A percentile compares a stretch with the other conserved stretches of the same genome.
These are phyloP conservation scores for Calamus simplicifolius DNA, from an alignment of 176 grass and related monocot genomes.

Conservation along the genomic window DNA sequence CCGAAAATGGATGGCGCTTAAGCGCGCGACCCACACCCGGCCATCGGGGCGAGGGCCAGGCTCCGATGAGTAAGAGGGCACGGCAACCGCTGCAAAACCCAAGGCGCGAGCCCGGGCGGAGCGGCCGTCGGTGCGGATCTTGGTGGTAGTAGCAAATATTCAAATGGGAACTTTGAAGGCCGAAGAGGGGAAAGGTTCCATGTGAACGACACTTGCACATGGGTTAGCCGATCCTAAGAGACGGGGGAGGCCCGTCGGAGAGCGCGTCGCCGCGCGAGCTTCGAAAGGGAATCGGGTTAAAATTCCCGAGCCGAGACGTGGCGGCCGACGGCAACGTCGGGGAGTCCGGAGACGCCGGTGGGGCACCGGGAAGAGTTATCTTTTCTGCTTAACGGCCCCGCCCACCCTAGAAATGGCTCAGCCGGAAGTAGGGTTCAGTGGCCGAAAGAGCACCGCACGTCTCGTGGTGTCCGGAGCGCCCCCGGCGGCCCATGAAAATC, in stretches of 20 bases:
- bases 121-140: conserved; percentile 46
- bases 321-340: too few relatives aligned
- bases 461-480: conserved; percentile 51
- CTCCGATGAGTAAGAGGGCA: too few relatives aligned
- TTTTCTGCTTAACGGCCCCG: conserved; percentile 36
- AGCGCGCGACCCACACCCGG: conserved; percentile 30
- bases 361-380: conserved; percentile 48
- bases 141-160: conserved; percentile 69
- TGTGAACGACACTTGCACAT: conserved; percentile 55
- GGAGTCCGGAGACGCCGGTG: conserved; percentile 36
- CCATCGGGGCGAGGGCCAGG: conserved; percentile 6
- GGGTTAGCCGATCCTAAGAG: conserved; percentile 44
- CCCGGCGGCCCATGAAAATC: conserved; percentile 59
- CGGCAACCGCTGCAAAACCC: too few relatives aligned
- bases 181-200: conserved; percentile 54
- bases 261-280: too few relatives aligned
- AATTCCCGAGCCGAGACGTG: too few relatives aligned
- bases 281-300: too few relatives aligned
- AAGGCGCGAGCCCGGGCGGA: conserved; percentile 26
- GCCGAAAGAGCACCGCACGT: conserved; percentile 56
- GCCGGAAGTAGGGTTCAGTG: conserved; percentile 49
- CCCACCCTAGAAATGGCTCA: conserved; percentile 41
- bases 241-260: too few relatives aligned
- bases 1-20: conserved; percentile 31
- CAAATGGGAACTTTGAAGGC: conserved; percentile 60